phyloP scores from a whole-genome alignment of 805 yeast species.

The Priceomyces fermenticarens region DNA sequence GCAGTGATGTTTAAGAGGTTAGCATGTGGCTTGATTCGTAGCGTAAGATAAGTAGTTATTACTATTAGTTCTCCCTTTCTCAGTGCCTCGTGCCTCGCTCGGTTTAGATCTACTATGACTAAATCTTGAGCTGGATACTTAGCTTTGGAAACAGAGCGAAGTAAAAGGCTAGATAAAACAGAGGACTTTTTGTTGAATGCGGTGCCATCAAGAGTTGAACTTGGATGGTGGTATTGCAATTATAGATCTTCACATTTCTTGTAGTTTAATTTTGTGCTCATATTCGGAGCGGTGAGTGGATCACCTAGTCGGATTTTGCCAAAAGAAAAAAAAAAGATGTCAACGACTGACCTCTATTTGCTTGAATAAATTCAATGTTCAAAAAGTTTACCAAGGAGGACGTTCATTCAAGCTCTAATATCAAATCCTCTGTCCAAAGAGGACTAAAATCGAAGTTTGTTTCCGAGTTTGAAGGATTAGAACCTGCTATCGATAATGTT shows the following conservation, averaged over 20 bases:
- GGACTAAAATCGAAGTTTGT: slow-evolving; percentile 75
- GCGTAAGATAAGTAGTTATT: not conserved
- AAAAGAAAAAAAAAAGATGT: too few species aligned
- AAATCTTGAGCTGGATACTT: slow-evolving; percentile 47
- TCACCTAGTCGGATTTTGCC: too few species aligned
- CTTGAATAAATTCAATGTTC: slow-evolving; percentile 34
- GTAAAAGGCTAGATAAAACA: slow-evolving; percentile 39
- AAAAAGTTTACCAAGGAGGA: slow-evolving; percentile 78
- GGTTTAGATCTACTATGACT: slow-evolving; percentile 23
- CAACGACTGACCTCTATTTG: not conserved
- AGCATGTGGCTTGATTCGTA: too few species aligned
- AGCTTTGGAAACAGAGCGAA: slow-evolving; percentile 1
- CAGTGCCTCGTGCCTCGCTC: slow-evolving; percentile 49
- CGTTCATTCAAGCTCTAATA: slow-evolving; percentile 84
- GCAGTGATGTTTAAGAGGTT: slow-evolving; percentile 4
- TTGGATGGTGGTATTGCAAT: slow-evolving; percentile 46
- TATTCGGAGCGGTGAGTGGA: too few species aligned
- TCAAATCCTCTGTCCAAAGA: slow-evolving; percentile 92
- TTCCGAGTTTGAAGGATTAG: slow-evolving; percentile 69
- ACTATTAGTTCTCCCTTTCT: not conserved
- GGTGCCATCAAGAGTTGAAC: slow-evolving; percentile 34
- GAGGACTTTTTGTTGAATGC: slow-evolving; percentile 45
- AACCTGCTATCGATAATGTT: slow-evolving; percentile 71
- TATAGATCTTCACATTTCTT: slow-evolving; percentile 41
- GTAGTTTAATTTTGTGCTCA: not conserved